Evolutionary conservation across 2,329 filamentous ascomycete species (phyloP).

Genomic region (Macrophomina pseudophaseolina): DNA sequence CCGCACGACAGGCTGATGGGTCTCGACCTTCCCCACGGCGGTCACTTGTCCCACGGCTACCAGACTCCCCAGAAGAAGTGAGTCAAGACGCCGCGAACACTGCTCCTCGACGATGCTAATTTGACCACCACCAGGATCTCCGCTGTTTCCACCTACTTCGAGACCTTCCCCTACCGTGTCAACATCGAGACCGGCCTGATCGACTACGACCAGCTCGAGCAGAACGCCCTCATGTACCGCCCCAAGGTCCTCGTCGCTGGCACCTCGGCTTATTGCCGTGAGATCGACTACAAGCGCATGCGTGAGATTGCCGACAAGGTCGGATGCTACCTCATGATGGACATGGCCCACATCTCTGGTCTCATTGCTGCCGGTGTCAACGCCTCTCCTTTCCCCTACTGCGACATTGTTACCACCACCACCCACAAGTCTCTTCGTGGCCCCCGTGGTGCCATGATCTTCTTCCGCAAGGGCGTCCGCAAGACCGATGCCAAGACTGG

Average conservation of each 20-base stretch:
- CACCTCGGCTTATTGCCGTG: conserved; percentile 91
- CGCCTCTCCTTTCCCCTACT: conserved; percentile 84
- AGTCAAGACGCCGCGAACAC: conserved; percentile 38
- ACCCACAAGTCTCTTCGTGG: conserved; percentile 97
- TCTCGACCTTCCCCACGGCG: conserved; percentile 90
- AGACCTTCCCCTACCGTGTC: conserved; percentile 93
- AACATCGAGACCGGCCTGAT: conserved; percentile 91
- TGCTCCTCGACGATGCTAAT: conserved; percentile 1
- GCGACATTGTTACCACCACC: conserved; percentile 96
- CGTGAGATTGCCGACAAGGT: conserved; percentile 88
- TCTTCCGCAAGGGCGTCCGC: conserved; percentile 92
- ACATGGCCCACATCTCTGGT: conserved; percentile 98
- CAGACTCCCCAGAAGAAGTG: conserved; percentile 93
- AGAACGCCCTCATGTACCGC: conserved; percentile 84
- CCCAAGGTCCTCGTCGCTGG: conserved; percentile 96
- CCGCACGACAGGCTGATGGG: conserved; percentile 97
- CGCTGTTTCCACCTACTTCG: conserved; percentile 98
- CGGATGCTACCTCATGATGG: conserved; percentile 89
- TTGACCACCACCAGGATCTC: conserved; percentile 67
- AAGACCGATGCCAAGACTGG: conserved; percentile 83
- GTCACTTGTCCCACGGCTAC: conserved; percentile 95
- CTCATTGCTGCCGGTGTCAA: conserved; percentile 90
- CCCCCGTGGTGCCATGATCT: conserved; percentile 95
- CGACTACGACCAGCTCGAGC: conserved; percentile 90
- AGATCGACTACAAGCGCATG: conserved; percentile 95